Conservation (phyloP, 164 flowering plant genomes). For the Hamamelis virginiana region DNA sequence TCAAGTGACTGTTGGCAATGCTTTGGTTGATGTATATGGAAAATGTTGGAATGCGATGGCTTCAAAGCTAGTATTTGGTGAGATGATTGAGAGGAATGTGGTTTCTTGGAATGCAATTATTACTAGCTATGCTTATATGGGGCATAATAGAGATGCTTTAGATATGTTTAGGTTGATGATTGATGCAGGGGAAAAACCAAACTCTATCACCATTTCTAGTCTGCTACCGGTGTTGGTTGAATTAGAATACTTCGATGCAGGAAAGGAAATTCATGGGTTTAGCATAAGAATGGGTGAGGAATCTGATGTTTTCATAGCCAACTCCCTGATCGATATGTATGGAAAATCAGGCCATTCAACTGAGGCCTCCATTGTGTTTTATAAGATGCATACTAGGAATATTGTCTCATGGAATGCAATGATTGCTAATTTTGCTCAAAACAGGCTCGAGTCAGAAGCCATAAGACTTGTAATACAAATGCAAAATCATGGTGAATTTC, state of each 20-base stretch:
- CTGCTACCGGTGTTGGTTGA: conserved; percentile 57
- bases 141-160: conserved; percentile 40
- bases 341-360: conserved; percentile 44
- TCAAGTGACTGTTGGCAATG: conserved; percentile 44
- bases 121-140: conserved; percentile 34
- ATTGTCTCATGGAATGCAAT: conserved; percentile 71
- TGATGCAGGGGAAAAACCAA: conserved; percentile 25
- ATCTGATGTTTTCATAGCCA: conserved; percentile 49
- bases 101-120: conserved; percentile 72
- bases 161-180: conserved; percentile 52
- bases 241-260: conserved; percentile 33
- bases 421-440: conserved; percentile 33
- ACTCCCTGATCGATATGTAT: conserved; percentile 67
- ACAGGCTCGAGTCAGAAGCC: conserved; percentile 23
- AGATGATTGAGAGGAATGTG: conserved; percentile 44
- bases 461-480: conserved; percentile 23
- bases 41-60: conserved; percentile 50
- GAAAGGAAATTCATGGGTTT: conserved; percentile 55
- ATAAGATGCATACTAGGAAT: conserved; percentile 31
- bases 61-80: conserved; percentile 36
- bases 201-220: conserved; percentile 49
- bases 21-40: conserved; percentile 63
- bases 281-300: conserved; percentile 45
- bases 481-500: conserved; percentile 24
- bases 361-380: conserved; percentile 44